These are phyloP conservation scores for Mycena olivaceomarginata DNA, from an alignment of 768 basidiomycete genomes.

Conservation along the genomic window DNA sequence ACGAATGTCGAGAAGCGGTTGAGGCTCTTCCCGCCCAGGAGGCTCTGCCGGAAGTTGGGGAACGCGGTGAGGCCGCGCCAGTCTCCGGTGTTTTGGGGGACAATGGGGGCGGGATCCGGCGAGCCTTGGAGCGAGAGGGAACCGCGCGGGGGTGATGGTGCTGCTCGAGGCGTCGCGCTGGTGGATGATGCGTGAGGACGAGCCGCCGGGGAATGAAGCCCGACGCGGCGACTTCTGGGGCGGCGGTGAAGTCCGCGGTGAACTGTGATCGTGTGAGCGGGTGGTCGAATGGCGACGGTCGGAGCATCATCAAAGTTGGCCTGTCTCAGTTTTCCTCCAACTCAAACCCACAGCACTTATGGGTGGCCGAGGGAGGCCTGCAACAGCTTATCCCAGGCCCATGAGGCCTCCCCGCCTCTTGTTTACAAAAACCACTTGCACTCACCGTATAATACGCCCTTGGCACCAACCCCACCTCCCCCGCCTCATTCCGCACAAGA, in stretches of 20 bases:
- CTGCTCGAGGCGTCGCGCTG: slow-evolving; percentile 62
- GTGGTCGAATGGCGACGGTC: no score
- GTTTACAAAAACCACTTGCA: slow-evolving; percentile 23
- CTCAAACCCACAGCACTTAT: no score
- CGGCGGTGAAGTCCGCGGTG: slow-evolving; percentile 76
- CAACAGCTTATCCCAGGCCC: no score
- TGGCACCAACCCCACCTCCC: slow-evolving; percentile 82
- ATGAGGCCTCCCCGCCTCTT: no score
- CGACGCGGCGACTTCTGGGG: slow-evolving; percentile 65
- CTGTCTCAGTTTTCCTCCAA: no score
- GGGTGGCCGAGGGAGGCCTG: no score
- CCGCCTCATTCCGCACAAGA: slow-evolving; percentile 74
- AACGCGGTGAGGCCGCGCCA: slow-evolving; percentile 66
- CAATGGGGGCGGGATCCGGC: slow-evolving; percentile 49
- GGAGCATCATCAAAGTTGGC: no score
- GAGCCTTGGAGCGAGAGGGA: slow-evolving; percentile 62
- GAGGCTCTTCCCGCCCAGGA: slow-evolving; percentile 85
- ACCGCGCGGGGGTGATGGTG: slow-evolving; percentile 71
- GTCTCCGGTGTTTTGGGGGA: slow-evolving; percentile 84
- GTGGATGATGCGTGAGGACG: slow-evolving; percentile 35
- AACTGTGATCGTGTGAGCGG: slow-evolving; percentile 63
- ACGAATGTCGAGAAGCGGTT: slow-evolving; percentile 94
- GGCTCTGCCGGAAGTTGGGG: slow-evolving; percentile 81
- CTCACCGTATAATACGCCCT: slow-evolving; percentile 83
- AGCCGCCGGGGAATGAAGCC: slow-evolving; percentile 46